Conservation (phyloP, 2,329 filamentous ascomycete genomes). For the Penicillium glabrum region DNA sequence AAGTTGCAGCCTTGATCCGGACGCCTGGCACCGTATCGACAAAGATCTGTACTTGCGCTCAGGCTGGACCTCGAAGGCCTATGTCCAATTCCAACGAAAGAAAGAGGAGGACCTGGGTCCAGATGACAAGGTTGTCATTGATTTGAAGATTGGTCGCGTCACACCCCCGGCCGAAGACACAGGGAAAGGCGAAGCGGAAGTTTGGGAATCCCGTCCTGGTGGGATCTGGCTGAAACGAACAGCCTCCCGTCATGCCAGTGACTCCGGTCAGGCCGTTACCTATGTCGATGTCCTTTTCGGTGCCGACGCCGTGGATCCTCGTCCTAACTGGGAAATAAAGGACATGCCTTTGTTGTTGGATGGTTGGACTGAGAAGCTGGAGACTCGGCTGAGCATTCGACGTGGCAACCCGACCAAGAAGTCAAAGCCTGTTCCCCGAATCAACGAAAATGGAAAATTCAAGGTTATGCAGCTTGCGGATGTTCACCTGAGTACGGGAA, state of each 20-base stretch:
- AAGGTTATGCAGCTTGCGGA: constrained; percentile 98
- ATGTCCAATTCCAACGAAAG: constrained; percentile 78
- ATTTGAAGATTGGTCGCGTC: constrained; percentile 71
- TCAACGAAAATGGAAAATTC: constrained; percentile 87
- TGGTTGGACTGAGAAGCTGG: constrained; percentile 58
- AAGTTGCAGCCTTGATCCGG: constrained; percentile 70
- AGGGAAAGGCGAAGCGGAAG: constrained; percentile 56
- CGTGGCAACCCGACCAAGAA: constrained; percentile 65
- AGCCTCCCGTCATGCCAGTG: constrained; percentile 69
- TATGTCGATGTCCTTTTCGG: constrained; percentile 86
- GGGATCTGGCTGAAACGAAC: constrained; percentile 83
- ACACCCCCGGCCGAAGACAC: constrained; percentile 63
- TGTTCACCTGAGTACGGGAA: constrained; percentile 86
- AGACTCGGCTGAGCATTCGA: constrained; percentile 75
- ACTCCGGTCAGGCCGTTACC: constrained; percentile 73
- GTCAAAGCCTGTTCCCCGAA: constrained; percentile 71
- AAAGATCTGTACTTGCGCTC: constrained; percentile 83
- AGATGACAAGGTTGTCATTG: constrained; percentile 76
- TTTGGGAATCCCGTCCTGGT: constrained; percentile 74
- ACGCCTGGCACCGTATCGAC: constrained; percentile 78
- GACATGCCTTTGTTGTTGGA: constrained; percentile 73
- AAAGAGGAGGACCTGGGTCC: constrained; percentile 77
- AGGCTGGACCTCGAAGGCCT: constrained; percentile 73
- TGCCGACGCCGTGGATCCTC: constrained; percentile 85
- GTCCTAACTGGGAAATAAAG: constrained; percentile 78